These are phyloP conservation scores for Alternaria brassicae DNA, from an alignment of 2,329 filamentous ascomycete species.

Conservation along the genomic window DNA sequence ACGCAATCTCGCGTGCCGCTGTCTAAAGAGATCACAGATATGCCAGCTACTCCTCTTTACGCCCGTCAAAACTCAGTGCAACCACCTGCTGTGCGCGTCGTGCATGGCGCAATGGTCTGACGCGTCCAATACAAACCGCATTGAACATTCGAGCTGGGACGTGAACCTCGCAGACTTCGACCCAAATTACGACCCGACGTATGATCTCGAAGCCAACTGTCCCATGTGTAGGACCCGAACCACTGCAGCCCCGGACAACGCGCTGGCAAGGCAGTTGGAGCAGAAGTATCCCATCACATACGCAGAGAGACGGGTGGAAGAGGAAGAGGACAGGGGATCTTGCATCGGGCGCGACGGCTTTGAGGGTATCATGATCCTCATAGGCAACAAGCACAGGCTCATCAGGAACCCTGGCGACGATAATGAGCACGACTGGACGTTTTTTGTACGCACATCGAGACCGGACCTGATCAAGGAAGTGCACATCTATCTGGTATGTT, in stretches of 20 bases:
- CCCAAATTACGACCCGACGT: constrained; percentile 37
- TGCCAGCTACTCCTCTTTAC: constrained; percentile 54
- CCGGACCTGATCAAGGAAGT: constrained; percentile 56
- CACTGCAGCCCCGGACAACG: constrained; percentile 40
- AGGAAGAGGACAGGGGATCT: constrained; percentile 35
- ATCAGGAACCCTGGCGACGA: constrained; percentile 27
- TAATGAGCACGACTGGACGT: constrained; percentile 56
- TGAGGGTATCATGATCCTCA: constrained; percentile 53
- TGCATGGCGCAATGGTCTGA: constrained; percentile 59
- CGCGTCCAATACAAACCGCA: constrained; percentile 45
- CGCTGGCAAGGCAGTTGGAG: constrained; percentile 37
- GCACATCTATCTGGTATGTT: constrained; percentile 43
- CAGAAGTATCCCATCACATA: constrained; percentile 49
- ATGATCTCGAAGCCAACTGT: constrained; percentile 52
- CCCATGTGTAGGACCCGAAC: constrained; percentile 57
- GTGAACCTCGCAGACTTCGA: constrained; percentile 52
- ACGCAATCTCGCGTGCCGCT: neutral
- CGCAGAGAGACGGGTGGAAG: constrained; percentile 46
- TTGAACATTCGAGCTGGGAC: constrained; percentile 49
- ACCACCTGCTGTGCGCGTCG: constrained; percentile 54
- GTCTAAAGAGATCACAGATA: constrained; percentile 35
- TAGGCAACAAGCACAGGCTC: constrained; percentile 53
- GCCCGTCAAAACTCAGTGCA: constrained; percentile 54
- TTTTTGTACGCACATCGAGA: constrained; percentile 55
- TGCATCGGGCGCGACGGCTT: constrained; percentile 36